These are phyloP conservation scores for Cladosporium sp. DNA, from an alignment of 2,329 filamentous ascomycete species.

Conservation along the genomic window DNA sequence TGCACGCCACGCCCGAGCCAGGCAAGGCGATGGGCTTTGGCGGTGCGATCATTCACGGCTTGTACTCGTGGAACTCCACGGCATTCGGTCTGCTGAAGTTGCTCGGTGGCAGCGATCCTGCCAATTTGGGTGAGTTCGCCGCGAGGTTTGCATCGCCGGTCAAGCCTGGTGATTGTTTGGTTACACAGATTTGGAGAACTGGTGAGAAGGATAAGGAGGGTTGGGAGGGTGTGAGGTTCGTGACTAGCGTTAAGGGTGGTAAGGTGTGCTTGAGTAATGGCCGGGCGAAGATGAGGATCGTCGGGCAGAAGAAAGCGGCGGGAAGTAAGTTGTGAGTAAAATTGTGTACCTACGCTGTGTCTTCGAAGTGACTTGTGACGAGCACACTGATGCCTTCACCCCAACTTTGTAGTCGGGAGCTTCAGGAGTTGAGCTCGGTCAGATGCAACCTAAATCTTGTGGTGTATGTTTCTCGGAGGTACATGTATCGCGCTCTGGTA, in stretches of 20 bases:
- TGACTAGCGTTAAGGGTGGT: constrained; percentile 70
- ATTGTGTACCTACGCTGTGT: not conserved
- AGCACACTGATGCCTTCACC: no score
- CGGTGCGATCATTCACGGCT: constrained; percentile 81
- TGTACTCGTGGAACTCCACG: constrained; percentile 80
- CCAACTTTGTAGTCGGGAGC: no score
- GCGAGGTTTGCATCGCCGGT: constrained; percentile 84
- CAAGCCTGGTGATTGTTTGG: constrained; percentile 74
- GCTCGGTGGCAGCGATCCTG: constrained; percentile 71
- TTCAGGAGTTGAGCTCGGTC: no score
- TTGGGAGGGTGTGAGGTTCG: constrained; percentile 80
- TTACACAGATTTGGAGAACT: constrained; percentile 76
- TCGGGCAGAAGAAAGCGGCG: constrained; percentile 24
- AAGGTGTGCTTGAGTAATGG: constrained; percentile 88
- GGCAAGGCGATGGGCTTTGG: constrained; percentile 88
- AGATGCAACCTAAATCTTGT: no score
- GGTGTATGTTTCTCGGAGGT: no score
- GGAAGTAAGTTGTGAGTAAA: constrained; percentile 20
- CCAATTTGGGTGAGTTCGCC: constrained; percentile 83
- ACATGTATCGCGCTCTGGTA: no score
- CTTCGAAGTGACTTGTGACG: no score
- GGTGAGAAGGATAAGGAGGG: constrained; percentile 60
- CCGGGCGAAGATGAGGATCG: constrained; percentile 68
- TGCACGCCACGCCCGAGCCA: constrained; percentile 81
- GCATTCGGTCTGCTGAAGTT: constrained; percentile 68